Evolutionary conservation across 768 basidiomycete genomes (phyloP), one percentile per base, ranked within the genome.

Genomic region (Psilocybe sp.): DNA sequence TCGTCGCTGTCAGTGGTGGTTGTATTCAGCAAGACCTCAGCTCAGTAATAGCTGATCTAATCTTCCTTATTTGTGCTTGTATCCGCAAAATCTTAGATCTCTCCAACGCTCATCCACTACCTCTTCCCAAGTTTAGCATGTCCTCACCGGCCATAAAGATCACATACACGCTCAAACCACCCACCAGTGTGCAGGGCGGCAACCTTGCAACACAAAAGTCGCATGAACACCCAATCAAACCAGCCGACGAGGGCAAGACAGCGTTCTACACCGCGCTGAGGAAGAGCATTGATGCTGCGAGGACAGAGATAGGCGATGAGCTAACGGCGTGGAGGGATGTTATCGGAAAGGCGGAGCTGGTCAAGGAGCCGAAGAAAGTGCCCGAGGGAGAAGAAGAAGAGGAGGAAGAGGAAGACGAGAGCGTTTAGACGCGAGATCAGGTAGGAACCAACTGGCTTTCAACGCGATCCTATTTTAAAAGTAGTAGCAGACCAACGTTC

Each of bases 311-410:
- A 4, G 89, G 89, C 9, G 74, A 81, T 39, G 84, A 89, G 55
- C 63, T 91, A 64, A 90, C 89, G 0, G 74, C 64, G 5, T 90
- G 87, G 89, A 76, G 84, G 58, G 87, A 91, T 65, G 76, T 77
- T 5, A 82, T 89, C 4, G 85, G 87, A 11, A 85, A 76, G 42
- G 60, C 67, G 6, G 89, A 91, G 63, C 62, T 77, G 57, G 73
- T 60, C 13, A 89, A 87, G 59, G 87, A 89, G 57, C 66, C 66
- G 12, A 72, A 64, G 53, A 72, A 67, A 48, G 67, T 61, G 12
- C 78, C 73, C 0, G 71, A 68, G 5, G 78, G 75, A 0, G 76
- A 71, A 1, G 75, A 74, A 18, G 68, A 67, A 16, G 65, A 62
- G 8, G 64, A 55, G 40, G 58, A 59, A 14, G 47, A 47, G 14